A percentile compares a stretch with the other conserved stretches of the same genome.
These are phyloP conservation scores for Melanomma pulvis-pyrius DNA, from an alignment of 495 filamentous ascomycete genomes.

Conservation along the genomic window DNA sequence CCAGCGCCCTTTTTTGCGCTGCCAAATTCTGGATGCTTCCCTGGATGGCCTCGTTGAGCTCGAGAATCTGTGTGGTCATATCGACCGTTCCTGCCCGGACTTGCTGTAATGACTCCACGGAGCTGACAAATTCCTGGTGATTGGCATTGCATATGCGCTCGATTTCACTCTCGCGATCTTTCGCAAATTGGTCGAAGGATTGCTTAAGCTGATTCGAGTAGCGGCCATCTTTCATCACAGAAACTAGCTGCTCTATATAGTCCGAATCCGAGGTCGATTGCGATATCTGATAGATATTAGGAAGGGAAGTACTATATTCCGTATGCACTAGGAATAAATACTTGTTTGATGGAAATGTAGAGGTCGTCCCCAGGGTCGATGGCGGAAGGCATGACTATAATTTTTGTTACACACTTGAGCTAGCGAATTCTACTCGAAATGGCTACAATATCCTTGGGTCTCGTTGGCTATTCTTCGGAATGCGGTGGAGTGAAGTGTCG, in stretches of 20 bases:
- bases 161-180: slow-evolving; percentile 86
- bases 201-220: slow-evolving; percentile 76
- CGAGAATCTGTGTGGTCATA: slow-evolving; percentile 87
- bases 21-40: slow-evolving; percentile 92
- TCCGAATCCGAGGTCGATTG: slow-evolving; percentile 88
- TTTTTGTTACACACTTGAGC: neutral
- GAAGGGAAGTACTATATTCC: neutral
- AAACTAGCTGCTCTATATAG: slow-evolving; percentile 92
- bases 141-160: slow-evolving; percentile 93
- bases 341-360: slow-evolving; percentile 45
- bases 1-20: slow-evolving; percentile 89
- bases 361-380: slow-evolving; percentile 45
- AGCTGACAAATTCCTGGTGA: slow-evolving; percentile 92
- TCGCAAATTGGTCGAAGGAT: slow-evolving; percentile 75
- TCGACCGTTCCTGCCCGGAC: slow-evolving; percentile 86
- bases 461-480: neutral
- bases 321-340: slow-evolving; percentile 15
- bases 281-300: slow-evolving; percentile 69
- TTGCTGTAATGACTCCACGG: slow-evolving; percentile 87
- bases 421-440: neutral
- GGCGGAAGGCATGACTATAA: slow-evolving; percentile 34
- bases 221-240: slow-evolving; percentile 86
- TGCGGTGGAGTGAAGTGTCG: neutral
- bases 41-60: slow-evolving; percentile 92
- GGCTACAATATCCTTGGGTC: neutral